These are phyloP conservation scores for Leucoagaricus sp. DNA, from an alignment of 1,284 basidiomycete genomes.

Conservation along the genomic window DNA sequence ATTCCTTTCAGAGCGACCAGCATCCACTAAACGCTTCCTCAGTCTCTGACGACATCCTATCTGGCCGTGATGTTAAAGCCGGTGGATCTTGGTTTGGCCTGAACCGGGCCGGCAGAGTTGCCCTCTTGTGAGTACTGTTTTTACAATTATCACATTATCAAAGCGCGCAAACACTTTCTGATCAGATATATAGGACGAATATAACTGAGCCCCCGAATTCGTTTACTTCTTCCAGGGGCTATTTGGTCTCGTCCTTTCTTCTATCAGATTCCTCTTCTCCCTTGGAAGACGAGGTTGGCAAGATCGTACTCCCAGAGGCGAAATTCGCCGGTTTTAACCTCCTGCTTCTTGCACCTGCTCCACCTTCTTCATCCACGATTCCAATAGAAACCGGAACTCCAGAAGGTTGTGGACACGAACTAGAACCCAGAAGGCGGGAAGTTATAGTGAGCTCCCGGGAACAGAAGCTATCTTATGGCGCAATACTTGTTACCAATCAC, in stretches of 20 bases:
- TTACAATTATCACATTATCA: conserved; percentile 11
- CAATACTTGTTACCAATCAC: conserved; percentile 63
- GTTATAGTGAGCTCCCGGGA: conserved; percentile 1
- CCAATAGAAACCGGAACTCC: conserved; percentile 7
- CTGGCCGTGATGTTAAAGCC: conserved; percentile 68
- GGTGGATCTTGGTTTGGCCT: conserved; percentile 83
- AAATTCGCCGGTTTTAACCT: conserved; percentile 79
- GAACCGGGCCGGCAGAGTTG: conserved; percentile 60
- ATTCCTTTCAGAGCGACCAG: conserved; percentile 42
- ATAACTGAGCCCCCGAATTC: conserved; percentile 62
- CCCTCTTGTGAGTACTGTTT: conserved; percentile 59
- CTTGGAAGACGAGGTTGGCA: conserved; percentile 47
- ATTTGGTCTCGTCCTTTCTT: conserved; percentile 67
- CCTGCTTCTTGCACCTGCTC: conserved; percentile 52
- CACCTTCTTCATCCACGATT: conserved; percentile 18
- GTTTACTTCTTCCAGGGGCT: conserved; percentile 63
- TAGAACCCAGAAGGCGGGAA: conserved; percentile 6
- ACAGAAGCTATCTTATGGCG: conserved; percentile 46
- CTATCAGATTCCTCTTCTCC: conserved; percentile 45
- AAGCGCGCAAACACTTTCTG: conserved; percentile 6
- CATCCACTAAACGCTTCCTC: background rate
- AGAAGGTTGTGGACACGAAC: conserved; percentile 4
- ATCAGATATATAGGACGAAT: conserved; percentile 59
- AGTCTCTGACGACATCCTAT: conserved; percentile 49
- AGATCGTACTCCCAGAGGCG: conserved; percentile 44